A percentile compares a stretch with the other conserved stretches of the same genome.
Conservation (phyloP, 129 eudicot genomes). For the Tanacetum coccineum region DNA sequence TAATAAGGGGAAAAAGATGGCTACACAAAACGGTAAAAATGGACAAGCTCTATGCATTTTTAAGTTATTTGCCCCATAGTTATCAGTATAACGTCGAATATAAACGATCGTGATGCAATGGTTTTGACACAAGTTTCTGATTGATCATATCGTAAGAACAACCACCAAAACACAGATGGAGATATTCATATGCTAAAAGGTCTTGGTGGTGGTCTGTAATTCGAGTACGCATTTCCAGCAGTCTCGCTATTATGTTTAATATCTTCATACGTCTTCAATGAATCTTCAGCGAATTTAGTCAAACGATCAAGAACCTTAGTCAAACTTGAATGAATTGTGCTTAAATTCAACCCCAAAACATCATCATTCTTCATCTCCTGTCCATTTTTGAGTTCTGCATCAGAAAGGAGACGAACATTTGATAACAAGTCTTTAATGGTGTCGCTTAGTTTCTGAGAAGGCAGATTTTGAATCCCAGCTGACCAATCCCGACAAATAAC, state of each 20-base stretch:
- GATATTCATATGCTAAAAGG: slow-evolving; percentile 41
- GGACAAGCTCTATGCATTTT: too few species aligned
- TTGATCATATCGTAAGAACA: neutral
- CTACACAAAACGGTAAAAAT: too few species aligned
- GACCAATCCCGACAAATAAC: slow-evolving; percentile 75
- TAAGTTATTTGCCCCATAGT: too few species aligned
- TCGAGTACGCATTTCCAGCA: slow-evolving; percentile 58
- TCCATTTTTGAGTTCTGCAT: slow-evolving; percentile 31
- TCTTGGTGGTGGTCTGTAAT: slow-evolving; percentile 56
- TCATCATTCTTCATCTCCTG: slow-evolving; percentile 28
- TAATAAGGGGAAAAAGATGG: too few species aligned
- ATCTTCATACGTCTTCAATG: slow-evolving; percentile 74
- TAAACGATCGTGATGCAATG: too few species aligned
- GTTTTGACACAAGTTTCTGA: too few species aligned
- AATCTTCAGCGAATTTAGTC: slow-evolving; percentile 78
- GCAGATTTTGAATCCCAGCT: slow-evolving; percentile 54
- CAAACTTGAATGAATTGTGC: slow-evolving; percentile 52
- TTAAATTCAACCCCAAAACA: slow-evolving; percentile 28
- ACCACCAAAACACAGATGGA: slow-evolving; percentile 9
- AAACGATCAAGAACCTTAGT: slow-evolving; percentile 71
- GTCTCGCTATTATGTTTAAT: slow-evolving; percentile 56
- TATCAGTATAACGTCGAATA: too few species aligned
- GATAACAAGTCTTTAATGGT: slow-evolving; percentile 48
- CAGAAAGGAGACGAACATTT: slow-evolving; percentile 41
- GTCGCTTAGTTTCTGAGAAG: slow-evolving; percentile 60